These are phyloP conservation scores for Melanogaster broomeanus DNA, from an alignment of 768 basidiomycete species.

Conservation along the genomic window DNA sequence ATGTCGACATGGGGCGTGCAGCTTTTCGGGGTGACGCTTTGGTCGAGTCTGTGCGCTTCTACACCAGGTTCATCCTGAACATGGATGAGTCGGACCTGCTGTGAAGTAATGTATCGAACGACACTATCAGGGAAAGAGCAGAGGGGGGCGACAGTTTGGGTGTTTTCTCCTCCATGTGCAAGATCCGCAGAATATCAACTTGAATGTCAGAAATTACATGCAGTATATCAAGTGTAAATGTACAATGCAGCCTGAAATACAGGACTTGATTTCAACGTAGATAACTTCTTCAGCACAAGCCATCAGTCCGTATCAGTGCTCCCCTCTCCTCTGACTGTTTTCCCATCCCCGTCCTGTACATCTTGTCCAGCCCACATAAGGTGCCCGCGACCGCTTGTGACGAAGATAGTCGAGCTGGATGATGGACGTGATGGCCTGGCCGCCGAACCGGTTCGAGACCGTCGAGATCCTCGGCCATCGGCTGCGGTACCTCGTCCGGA, in stretches of 20 bases:
- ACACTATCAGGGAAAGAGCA: too few species aligned
- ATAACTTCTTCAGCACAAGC: background rate
- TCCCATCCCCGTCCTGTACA: slow-evolving; percentile 13
- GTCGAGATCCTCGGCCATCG: slow-evolving; percentile 24
- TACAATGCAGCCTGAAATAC: slow-evolving; percentile 14
- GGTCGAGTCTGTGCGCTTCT: slow-evolving; percentile 65
- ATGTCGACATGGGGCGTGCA: slow-evolving; percentile 17
- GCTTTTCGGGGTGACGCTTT: slow-evolving; percentile 50
- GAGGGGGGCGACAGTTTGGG: background rate
- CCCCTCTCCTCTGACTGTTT: slow-evolving; percentile 15
- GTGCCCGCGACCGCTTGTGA: slow-evolving; percentile 16
- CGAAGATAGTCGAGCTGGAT: slow-evolving; percentile 4
- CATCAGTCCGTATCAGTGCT: slow-evolving; percentile 12
- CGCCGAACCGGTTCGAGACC: slow-evolving; percentile 21
- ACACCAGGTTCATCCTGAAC: slow-evolving; percentile 63
- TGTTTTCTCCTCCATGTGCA: too few species aligned
- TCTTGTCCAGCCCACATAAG: slow-evolving; percentile 23
- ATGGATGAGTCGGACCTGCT: slow-evolving; percentile 50
- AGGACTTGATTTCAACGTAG: background rate
- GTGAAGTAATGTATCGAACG: background rate
- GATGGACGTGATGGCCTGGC: slow-evolving; percentile 19
- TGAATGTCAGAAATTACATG: background rate
- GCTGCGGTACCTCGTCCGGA: slow-evolving; percentile 14
- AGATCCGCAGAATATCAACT: too few species aligned
- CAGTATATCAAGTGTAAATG: background rate